Conservation (phyloP, 2,329 filamentous ascomycete genomes). For the Aureobasidium sp. region DNA sequence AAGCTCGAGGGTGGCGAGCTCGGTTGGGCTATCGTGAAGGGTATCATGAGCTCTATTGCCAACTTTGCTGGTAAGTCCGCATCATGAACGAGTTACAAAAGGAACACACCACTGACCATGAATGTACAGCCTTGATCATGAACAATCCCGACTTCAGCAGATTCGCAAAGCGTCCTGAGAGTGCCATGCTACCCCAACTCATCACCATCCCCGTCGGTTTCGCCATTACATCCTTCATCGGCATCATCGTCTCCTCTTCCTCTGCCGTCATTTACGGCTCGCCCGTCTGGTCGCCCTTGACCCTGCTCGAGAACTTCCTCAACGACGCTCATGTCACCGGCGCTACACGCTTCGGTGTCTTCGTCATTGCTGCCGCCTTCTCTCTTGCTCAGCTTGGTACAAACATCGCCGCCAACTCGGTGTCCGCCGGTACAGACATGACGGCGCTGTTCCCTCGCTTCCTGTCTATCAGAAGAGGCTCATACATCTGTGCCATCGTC, state of each 20-base stretch:
- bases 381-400: conserved; percentile 39
- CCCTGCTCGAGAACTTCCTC: conserved; percentile 30
- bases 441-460: conserved; percentile 41
- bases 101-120: background rate
- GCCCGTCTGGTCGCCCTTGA: conserved; percentile 35
- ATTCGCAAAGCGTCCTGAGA: conserved; percentile 20
- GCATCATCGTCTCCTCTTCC: conserved; percentile 43
- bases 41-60: conserved; percentile 80
- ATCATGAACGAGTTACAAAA: conserved; percentile 25
- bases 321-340: conserved; percentile 26
- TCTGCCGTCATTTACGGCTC: conserved; percentile 35
- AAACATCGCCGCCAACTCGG: conserved; percentile 43
- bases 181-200: conserved; percentile 17
- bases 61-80: conserved; percentile 70
- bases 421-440: conserved; percentile 45
- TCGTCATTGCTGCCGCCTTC: conserved; percentile 33
- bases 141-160: conserved; percentile 19
- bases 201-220: conserved; percentile 42
- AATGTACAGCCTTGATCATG: background rate
- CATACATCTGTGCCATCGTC: conserved; percentile 72
- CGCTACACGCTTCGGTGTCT: conserved; percentile 33
- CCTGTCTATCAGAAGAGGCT: conserved; percentile 68
- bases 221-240: conserved; percentile 30
- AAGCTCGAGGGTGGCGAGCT: conserved; percentile 57
- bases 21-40: conserved; percentile 74